Conservation (phyloP, 352 stramenopile genomes). For the Globisporangium nagaii region DNA sequence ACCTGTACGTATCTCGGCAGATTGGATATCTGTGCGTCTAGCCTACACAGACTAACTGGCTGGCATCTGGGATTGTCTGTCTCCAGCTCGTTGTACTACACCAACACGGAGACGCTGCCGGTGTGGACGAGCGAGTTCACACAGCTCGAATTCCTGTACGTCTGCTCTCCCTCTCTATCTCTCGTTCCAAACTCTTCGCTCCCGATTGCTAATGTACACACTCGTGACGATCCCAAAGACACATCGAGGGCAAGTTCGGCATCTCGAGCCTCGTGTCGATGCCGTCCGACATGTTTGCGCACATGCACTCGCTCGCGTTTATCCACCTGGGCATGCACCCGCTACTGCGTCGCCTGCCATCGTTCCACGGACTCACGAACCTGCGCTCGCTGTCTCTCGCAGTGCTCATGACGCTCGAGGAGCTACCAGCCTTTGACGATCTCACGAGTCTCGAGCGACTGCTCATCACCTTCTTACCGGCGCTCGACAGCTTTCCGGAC, state of each 20-base stretch:
- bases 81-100: constrained; percentile 31
- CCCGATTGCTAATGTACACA: too few species aligned
- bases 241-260: not conserved
- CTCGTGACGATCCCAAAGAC: too few species aligned
- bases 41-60: not conserved
- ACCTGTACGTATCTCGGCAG: constrained; percentile 18
- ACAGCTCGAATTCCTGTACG: constrained; percentile 26
- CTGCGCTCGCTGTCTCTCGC: constrained; percentile 18
- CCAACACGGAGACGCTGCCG: constrained; percentile 24
- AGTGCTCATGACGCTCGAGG: not conserved
- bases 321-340: constrained; percentile 25
- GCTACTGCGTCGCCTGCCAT: constrained; percentile 14
- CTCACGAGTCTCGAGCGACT: constrained; percentile 20
- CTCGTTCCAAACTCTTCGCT: too few species aligned
- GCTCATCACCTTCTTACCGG: not conserved
- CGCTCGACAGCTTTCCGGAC: constrained; percentile 4
- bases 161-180: too few species aligned
- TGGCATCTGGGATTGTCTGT: too few species aligned
- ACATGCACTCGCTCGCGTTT: constrained; percentile 31
- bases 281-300: constrained; percentile 23
- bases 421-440: constrained; percentile 20
- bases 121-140: constrained; percentile 26
- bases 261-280: not conserved
- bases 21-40: too few species aligned
- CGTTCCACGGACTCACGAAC: constrained; percentile 20